Percentiles rank a stretch among this genome's conserved stretches.
These are phyloP conservation scores for Agaricus bisporus DNA, from an alignment of 768 basidiomycete genomes.

Conservation along the genomic window DNA sequence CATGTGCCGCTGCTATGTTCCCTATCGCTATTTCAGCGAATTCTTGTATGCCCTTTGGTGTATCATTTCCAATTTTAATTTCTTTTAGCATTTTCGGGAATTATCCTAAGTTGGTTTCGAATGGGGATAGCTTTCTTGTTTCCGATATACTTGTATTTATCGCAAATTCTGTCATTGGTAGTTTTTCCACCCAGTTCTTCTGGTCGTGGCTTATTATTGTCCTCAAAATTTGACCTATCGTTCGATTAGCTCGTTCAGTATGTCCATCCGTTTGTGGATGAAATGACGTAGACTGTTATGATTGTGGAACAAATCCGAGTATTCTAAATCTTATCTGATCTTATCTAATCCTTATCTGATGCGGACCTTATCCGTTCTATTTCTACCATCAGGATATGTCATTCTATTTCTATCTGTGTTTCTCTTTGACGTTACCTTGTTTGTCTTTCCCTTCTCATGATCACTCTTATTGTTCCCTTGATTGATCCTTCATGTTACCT, in stretches of 20 bases:
- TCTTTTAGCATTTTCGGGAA: conserved; percentile 15
- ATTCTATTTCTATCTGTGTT: too few relatives aligned
- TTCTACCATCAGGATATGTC: too few relatives aligned
- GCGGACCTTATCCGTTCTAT: too few relatives aligned
- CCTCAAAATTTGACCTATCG: conserved; percentile 25
- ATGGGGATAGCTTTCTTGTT: conserved; percentile 28
- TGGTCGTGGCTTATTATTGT: conserved; percentile 20
- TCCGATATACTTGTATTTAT: conserved; percentile 19
- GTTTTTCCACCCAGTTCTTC: conserved; percentile 23
- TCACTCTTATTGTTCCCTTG: too few relatives aligned
- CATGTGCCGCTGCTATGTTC: conserved; percentile 24
- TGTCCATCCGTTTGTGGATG: conserved; percentile 37
- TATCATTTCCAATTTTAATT: background rate
- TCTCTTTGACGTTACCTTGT: too few relatives aligned
- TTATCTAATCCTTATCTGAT: too few relatives aligned
- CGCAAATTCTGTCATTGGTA: conserved; percentile 32
- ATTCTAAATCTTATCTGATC: too few relatives aligned
- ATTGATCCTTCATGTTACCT: too few relatives aligned
- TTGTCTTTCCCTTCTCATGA: too few relatives aligned
- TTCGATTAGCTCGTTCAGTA: conserved; percentile 21
- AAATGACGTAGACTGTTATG: too few relatives aligned
- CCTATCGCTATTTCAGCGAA: conserved; percentile 20
- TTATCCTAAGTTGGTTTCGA: conserved; percentile 21
- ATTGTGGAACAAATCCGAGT: too few relatives aligned
- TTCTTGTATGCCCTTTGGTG: conserved; percentile 15